phyloP scores from a whole-genome alignment of 2,329 filamentous ascomycete genomes.

The Alternaria metachromatica region DNA sequence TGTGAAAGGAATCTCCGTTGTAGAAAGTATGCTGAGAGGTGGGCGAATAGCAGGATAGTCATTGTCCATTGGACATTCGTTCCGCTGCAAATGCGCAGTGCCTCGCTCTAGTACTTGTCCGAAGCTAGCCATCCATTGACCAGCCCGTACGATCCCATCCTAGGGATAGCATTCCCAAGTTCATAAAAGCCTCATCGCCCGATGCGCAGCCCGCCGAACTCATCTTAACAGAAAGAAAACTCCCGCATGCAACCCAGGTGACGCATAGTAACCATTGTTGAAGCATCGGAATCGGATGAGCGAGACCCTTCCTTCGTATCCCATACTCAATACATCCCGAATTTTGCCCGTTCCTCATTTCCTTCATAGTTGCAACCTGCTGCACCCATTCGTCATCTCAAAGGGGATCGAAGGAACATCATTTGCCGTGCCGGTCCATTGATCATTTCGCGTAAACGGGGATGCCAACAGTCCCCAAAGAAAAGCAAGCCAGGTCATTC shows the following conservation, averaged over 20 bases:
- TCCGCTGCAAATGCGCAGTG: constrained; percentile 9
- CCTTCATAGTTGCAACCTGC: constrained; percentile 35
- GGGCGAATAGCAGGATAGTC: constrained; percentile 32
- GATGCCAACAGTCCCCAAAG: constrained; percentile 35
- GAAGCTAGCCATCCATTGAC: constrained; percentile 22
- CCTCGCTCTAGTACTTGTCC: constrained; percentile 29
- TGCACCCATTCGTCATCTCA: constrained; percentile 36
- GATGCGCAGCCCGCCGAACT: constrained; percentile 33
- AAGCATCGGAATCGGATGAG: constrained; percentile 28
- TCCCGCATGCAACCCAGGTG: constrained; percentile 46
- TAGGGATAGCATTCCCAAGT: constrained; percentile 5
- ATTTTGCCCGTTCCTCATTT: constrained; percentile 41
- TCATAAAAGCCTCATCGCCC: constrained; percentile 19
- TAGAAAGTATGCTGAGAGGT: constrained; percentile 25
- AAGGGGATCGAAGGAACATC: constrained; percentile 39
- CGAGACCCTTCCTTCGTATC: constrained; percentile 39
- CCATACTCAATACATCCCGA: constrained; percentile 31
- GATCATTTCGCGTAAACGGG: constrained; percentile 34
- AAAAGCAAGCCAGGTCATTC: constrained; percentile 46
- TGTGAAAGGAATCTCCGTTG: constrained; percentile 7
- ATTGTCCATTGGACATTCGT: constrained; percentile 24
- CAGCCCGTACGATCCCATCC: constrained; percentile 15
- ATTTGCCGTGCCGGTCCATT: constrained; percentile 43
- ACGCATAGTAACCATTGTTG: constrained; percentile 38
- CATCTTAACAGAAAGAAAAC: constrained; percentile 40